phyloP scores from a whole-genome alignment of 2,329 filamentous ascomycete species.

The Neurospora sp. region DNA sequence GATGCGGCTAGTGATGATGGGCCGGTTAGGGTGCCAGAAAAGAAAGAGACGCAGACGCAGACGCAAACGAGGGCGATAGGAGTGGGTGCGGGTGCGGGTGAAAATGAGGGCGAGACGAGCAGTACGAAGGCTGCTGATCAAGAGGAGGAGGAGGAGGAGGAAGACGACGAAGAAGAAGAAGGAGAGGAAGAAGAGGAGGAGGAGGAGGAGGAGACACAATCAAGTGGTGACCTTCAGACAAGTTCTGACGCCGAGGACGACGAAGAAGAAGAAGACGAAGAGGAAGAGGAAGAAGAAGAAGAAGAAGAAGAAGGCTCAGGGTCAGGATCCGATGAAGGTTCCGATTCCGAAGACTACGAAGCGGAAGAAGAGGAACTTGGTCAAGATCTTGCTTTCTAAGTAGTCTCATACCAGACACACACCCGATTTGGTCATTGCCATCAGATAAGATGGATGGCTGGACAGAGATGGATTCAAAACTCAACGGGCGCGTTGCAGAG shows the following conservation, averaged over 20 bases:
- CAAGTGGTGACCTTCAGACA: not conserved
- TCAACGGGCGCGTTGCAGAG: no score
- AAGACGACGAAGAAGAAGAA: not conserved
- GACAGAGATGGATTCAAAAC: no score
- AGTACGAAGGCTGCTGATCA: not conserved
- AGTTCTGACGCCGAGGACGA: slow-evolving; percentile 1
- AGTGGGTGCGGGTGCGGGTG: no score
- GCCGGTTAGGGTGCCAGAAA: not conserved
- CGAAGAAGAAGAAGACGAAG: slow-evolving; percentile 24
- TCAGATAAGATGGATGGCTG: no score
- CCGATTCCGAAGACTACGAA: slow-evolving; percentile 23
- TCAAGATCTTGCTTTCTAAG: slow-evolving; percentile 13
- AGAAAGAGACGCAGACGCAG: slow-evolving; percentile 1
- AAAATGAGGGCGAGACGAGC: slow-evolving; percentile 1
- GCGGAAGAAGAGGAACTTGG: slow-evolving; percentile 22
- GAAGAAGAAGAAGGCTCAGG: not conserved
- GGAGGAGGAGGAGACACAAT: slow-evolving; percentile 4
- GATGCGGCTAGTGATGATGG: slow-evolving; percentile 4
- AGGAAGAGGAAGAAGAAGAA: slow-evolving; percentile 20
- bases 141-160: slow-evolving; percentile 2
- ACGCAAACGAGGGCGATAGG: not conserved
- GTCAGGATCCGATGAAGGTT: slow-evolving; percentile 3
- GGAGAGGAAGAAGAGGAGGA: not conserved
- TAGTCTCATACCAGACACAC: not conserved
- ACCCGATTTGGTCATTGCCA: no score